Base-by-base conservation (phyloP, 306 rosid genomes). In the Fagus sylvatica region DNA sequence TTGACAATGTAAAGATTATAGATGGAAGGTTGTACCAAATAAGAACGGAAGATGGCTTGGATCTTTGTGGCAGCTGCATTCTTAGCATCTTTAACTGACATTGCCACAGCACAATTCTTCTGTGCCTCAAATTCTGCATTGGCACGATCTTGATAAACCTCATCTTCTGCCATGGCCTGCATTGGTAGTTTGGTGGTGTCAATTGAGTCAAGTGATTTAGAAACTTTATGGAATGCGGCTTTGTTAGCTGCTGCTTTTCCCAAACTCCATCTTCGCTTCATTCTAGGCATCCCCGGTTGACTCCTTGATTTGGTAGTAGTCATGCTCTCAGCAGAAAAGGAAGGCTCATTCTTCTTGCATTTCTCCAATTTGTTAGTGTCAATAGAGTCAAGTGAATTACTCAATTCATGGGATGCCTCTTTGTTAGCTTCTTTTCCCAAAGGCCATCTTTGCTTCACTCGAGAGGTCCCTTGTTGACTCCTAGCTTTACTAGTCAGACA, bases 261-360 rank as follows among this genome's bases (percentile, higher is more conserved):
- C 1, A 96, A 87, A 84, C 98, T 96, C 97, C 96, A 93, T 79
- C 77, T 90, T 37, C 93, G 69, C 86, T 82, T 90, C 57, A 86
- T 82, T 70, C 79, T 87, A 10, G 88, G 88, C 69, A 74, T 87
- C 70, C 53, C 87, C 0, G 51, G 69, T 32, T 39, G 85, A 76
- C 48, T 61, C 32, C 7, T 70, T 13, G 13, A 41, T 71, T 61
- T 81, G 53, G 74, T 64, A 57, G 74, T 54, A 17, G 68, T 57
- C 69, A 53, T 76, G 70, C 78, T 56, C 55, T 80, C 79, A 0
- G 54, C 34, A 76, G 78, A 62, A 53, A 71, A 75, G 64, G 71
- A 37, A 28, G 67, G 12, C 7, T 78, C 83, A 42, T 70, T 87
- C 86, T 81, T 87, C 77, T 81, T 85, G 69, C 36, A 12, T 19